Conservation (phyloP, 2,329 filamentous ascomycete species). For the Botrytis aclada region DNA sequence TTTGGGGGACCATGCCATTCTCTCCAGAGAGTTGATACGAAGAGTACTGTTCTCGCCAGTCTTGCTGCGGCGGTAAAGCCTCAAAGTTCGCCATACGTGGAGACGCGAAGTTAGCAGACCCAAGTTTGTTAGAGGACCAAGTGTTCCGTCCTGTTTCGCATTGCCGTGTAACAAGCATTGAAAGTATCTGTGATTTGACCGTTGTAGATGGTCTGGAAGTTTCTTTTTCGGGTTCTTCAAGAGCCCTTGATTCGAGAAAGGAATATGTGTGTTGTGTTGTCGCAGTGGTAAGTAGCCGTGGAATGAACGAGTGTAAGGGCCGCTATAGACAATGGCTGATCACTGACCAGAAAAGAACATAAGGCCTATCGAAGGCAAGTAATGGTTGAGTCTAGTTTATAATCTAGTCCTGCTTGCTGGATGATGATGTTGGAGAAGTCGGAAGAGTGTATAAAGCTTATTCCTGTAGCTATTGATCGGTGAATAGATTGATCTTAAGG, state of each 20-base stretch:
- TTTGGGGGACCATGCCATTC: conserved; percentile 31
- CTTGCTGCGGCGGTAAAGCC: conserved; percentile 37
- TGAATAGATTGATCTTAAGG: conserved; percentile 26
- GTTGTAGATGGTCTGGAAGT: conserved; percentile 8
- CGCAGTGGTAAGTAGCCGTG: conserved; percentile 27
- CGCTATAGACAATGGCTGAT: conserved; percentile 30
- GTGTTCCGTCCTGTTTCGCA: conserved; percentile 40
- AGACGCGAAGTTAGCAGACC: conserved; percentile 36
- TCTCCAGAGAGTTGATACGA: conserved; percentile 35
- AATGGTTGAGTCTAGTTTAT: conserved; percentile 21
- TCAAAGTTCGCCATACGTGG: conserved; percentile 42
- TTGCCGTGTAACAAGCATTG: conserved; percentile 41
- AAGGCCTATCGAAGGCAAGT: conserved; percentile 30
- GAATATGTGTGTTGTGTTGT: conserved; percentile 3
- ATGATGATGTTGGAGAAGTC: conserved; percentile 22
- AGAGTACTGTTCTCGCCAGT: conserved; percentile 40
- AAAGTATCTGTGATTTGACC: conserved; percentile 31
- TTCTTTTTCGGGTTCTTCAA: conserved; percentile 1
- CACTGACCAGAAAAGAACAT: conserved; percentile 34
- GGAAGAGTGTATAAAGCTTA: conserved; percentile 23
- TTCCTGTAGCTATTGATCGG: conserved; percentile 27
- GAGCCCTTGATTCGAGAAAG: conserved; percentile 15
- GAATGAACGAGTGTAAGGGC: conserved; percentile 36
- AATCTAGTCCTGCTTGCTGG: conserved; percentile 21
- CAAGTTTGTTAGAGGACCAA: conserved; percentile 41